Evolutionary conservation across 352 stramenopile genomes (phyloP).

Genomic region (Nothophytophthora sp.): DNA sequence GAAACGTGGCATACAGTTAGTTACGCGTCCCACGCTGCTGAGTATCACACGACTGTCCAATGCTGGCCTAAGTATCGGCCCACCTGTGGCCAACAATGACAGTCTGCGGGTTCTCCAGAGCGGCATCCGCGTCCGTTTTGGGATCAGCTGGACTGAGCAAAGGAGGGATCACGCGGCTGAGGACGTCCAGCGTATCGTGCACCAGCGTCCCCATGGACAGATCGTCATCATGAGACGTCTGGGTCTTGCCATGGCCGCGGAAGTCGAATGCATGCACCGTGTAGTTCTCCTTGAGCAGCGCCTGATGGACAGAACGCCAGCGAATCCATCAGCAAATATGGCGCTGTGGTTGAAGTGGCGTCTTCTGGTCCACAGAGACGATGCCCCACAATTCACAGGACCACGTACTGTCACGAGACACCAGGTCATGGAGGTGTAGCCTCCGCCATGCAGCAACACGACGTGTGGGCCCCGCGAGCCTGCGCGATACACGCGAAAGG

Average conservation of each 20-base stretch:
- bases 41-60: too few relatives aligned
- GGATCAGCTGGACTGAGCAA: neutral
- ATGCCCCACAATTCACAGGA: neutral
- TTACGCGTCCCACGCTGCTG: neutral
- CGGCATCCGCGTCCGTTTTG: slow-evolving; percentile 10
- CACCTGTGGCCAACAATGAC: slow-evolving; percentile 85
- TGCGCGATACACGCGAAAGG: slow-evolving; percentile 79
- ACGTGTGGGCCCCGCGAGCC: slow-evolving; percentile 69
- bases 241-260: slow-evolving; percentile 72
- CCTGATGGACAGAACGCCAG: slow-evolving; percentile 25
- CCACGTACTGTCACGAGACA: slow-evolving; percentile 62
- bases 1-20: neutral
- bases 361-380: neutral
- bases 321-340: neutral
- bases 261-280: slow-evolving; percentile 86
- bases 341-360: neutral
- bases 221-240: slow-evolving; percentile 61
- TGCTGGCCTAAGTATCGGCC: too few relatives aligned
- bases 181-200: slow-evolving; percentile 62
- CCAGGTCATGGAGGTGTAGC: slow-evolving; percentile 89
- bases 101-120: slow-evolving; percentile 46
- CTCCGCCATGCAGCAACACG: slow-evolving; percentile 83
- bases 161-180: slow-evolving; percentile 53
- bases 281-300: slow-evolving; percentile 71
- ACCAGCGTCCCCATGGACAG: slow-evolving; percentile 78